phyloP scores from a whole-genome alignment of 306 rosid species.

The Luffa aegyptiaca region DNA sequence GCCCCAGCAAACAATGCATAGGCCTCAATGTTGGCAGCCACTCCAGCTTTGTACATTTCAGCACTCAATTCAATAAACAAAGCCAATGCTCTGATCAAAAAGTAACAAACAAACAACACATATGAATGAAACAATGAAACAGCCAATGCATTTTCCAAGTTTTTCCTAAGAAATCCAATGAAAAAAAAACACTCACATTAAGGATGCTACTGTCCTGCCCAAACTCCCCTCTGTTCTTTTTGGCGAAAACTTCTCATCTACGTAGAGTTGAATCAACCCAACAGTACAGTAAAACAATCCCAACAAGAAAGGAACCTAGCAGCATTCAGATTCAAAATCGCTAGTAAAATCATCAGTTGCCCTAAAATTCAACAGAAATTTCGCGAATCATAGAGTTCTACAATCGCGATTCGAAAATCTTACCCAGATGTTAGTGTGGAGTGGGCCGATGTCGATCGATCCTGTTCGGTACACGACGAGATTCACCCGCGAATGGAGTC shows the following conservation, averaged over 20 bases:
- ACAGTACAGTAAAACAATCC: conserved; percentile 64
- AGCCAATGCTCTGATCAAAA: conserved; percentile 37
- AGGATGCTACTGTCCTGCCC: conserved; percentile 31
- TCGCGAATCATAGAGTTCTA: background rate
- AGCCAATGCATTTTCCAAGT: background rate
- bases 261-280: conserved; percentile 61
- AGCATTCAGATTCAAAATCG: background rate
- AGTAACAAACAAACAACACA: background rate
- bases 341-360: background rate
- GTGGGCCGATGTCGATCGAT: conserved; percentile 41
- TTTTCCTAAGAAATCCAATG: background rate
- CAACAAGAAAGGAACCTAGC: conserved; percentile 66
- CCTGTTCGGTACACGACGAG: conserved; percentile 56
- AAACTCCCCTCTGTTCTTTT: conserved; percentile 28
- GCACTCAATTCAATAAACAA: conserved; percentile 72
- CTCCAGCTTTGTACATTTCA: conserved; percentile 72
- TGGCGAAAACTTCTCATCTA: conserved; percentile 35
- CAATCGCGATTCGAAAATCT: background rate
- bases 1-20: conserved; percentile 65
- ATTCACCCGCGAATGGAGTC: conserved; percentile 71
- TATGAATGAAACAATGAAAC: background rate
- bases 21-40: conserved; percentile 54
- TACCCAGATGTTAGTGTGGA: conserved; percentile 58
- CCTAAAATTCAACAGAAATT: background rate
- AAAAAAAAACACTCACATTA: conserved; percentile 32